Evolutionary conservation across 768 basidiomycete genomes (phyloP).

Genomic region (Amanita jacksonii): DNA sequence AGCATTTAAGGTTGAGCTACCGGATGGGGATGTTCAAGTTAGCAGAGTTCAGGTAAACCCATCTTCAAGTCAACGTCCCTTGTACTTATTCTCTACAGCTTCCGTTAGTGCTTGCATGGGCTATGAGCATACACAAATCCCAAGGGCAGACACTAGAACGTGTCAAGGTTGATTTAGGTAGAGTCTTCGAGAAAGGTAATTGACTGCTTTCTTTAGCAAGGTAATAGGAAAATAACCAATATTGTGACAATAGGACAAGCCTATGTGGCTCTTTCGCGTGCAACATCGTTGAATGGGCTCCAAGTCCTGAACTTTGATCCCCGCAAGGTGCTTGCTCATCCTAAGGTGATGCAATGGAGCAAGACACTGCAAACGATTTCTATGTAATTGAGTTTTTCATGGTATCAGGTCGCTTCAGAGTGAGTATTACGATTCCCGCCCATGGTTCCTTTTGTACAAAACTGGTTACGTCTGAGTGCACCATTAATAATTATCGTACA

Average conservation of each 20-base stretch:
- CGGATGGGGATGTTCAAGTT: constrained; percentile 78
- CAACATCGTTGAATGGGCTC: constrained; percentile 75
- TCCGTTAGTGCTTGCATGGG: constrained; percentile 88
- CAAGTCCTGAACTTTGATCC: constrained; percentile 78
- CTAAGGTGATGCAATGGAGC: constrained; percentile 67
- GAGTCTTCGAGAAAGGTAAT: constrained; percentile 85
- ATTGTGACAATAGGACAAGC: constrained; percentile 53
- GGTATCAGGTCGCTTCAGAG: too few species aligned
- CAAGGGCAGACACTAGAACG: constrained; percentile 95
- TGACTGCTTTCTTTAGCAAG: background rate
- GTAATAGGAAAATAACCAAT: background rate
- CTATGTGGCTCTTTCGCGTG: constrained; percentile 87
- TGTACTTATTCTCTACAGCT: constrained; percentile 36
- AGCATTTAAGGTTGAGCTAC: constrained; percentile 78
- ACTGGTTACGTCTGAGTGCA: too few species aligned
- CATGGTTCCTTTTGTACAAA: too few species aligned
- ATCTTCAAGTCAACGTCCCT: constrained; percentile 10
- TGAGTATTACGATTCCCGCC: too few species aligned
- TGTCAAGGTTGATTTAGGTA: constrained; percentile 88
- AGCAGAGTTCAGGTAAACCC: constrained; percentile 63
- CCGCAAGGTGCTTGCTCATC: constrained; percentile 64
- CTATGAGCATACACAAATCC: constrained; percentile 97
- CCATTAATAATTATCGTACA: too few species aligned
- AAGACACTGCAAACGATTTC: constrained; percentile 35
- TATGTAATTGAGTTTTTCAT: background rate